Base-by-base conservation (phyloP, 2,329 filamentous ascomycete species). In the Aspergillus piperis region DNA sequence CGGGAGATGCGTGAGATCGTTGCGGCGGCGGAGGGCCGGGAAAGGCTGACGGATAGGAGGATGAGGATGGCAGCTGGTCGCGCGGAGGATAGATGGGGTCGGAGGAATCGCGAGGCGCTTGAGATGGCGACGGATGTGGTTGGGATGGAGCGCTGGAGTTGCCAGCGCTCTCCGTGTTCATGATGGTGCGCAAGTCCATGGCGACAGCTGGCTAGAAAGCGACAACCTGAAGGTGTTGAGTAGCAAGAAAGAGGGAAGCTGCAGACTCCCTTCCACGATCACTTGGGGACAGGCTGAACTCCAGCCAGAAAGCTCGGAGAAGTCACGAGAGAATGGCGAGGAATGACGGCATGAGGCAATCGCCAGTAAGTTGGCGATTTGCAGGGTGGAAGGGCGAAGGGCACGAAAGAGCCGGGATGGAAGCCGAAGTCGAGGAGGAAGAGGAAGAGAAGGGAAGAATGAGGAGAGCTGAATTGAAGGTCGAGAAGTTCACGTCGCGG, bases 121-220 rank as follows among this genome's bases (percentile, higher is more conserved):
- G 71, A 61, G 65, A 69, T 50, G 68, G 66, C 38, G 68, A 68
- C 39, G 64, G 67, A 30, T 60, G 68, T 49, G 66, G 55, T 49
- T 62, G 63, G 13, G 72, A 64, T 44, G 72, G 66, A 59, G 66
- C 67, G 59, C 66, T 64, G 59, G 74, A 66, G 57, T 70, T 70
- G 63, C 69, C 71, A 52, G 70, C 71, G 62, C 70, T 71, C 67
- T 80, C 77, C 64, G 57, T 78, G 70, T 83, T 83, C 76, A 83
- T 81, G 68, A 83, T 83, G 58, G 79, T 81, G 71, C 80, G 78
- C 70, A 83, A 77, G 73, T 83, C 81, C 81, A 83, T 83, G 69
- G 70, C 64, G 73, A 54, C 25, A 19, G 49, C 52, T 54, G 10
- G 27, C 32, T 42, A 7, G 23, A 17, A 19, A 27, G 27, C 27